Evolutionary conservation across 2,329 filamentous ascomycete species (phyloP).

Genomic region (Fusarium sp.): DNA sequence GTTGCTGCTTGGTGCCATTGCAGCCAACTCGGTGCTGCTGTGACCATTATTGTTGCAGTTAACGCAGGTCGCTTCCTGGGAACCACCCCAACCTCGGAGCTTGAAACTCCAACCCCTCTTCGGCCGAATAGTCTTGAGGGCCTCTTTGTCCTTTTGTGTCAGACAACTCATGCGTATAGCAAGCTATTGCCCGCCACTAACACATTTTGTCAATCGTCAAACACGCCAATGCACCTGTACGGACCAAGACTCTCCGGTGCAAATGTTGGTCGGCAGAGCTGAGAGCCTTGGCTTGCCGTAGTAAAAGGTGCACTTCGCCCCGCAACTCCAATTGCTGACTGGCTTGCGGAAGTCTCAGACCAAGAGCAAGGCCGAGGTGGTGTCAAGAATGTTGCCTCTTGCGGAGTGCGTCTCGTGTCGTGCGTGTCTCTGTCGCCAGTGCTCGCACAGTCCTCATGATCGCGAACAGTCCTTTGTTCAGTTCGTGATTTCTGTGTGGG

Average conservation of each 20-base stretch:
- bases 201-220: constrained; percentile 27
- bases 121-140: background rate
- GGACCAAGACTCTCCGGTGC: constrained; percentile 15
- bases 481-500: background rate
- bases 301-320: constrained; percentile 25
- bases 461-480: constrained; percentile 5
- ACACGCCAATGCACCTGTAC: constrained; percentile 33
- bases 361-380: constrained; percentile 10
- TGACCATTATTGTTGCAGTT: constrained; percentile 18
- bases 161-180: background rate
- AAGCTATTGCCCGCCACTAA: constrained; percentile 19
- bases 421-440: background rate
- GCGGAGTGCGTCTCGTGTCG: background rate
- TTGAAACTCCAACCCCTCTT: constrained; percentile 36
- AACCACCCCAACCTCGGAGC: constrained; percentile 25
- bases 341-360: background rate
- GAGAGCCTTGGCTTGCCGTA: constrained; percentile 7
- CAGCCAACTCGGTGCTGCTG: constrained; percentile 19
- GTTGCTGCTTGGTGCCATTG: constrained; percentile 13
- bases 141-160: constrained; percentile 1
- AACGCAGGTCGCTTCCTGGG: constrained; percentile 12
- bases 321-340: constrained; percentile 11
- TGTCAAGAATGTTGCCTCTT: constrained; percentile 17
- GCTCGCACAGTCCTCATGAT: background rate
- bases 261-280: constrained; percentile 10